Evolutionary conservation across 2,329 filamentous ascomycete species (phyloP).

Genomic region (Mycosphaerella arachidis): DNA sequence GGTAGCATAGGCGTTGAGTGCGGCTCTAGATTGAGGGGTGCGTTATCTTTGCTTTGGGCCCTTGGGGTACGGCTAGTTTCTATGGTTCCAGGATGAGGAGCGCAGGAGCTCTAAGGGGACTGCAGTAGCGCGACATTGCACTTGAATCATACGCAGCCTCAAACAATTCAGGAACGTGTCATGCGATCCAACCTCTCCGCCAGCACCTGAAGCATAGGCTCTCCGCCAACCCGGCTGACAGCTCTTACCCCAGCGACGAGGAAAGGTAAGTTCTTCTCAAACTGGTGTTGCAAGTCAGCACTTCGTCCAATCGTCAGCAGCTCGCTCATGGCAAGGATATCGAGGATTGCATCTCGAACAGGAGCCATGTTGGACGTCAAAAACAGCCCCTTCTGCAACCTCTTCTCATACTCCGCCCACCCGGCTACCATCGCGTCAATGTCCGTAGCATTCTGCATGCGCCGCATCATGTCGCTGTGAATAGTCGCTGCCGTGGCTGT

Average conservation of each 20-base stretch:
- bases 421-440: slow-evolving; percentile 75
- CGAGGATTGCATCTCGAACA: slow-evolving; percentile 68
- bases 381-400: slow-evolving; percentile 64
- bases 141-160: not conserved
- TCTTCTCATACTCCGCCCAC: slow-evolving; percentile 61
- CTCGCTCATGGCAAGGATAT: slow-evolving; percentile 70
- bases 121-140: not conserved
- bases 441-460: slow-evolving; percentile 60
- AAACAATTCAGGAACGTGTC: not conserved
- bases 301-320: slow-evolving; percentile 15
- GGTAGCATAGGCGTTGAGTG: not conserved
- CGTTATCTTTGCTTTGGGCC: no score
- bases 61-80: no score
- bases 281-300: slow-evolving; percentile 50
- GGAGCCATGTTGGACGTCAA: slow-evolving; percentile 64
- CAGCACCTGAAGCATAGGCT: slow-evolving; percentile 72
- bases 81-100: not conserved
- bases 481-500: slow-evolving; percentile 64
- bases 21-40: no score
- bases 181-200: slow-evolving; percentile 67
- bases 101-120: not conserved
- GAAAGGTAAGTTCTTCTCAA: slow-evolving; percentile 64
- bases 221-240: slow-evolving; percentile 68
- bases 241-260: slow-evolving; percentile 68
- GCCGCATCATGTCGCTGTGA: slow-evolving; percentile 51